phyloP scores from a whole-genome alignment of 139 green algal genomes.

The Trebouxia sp. region DNA sequence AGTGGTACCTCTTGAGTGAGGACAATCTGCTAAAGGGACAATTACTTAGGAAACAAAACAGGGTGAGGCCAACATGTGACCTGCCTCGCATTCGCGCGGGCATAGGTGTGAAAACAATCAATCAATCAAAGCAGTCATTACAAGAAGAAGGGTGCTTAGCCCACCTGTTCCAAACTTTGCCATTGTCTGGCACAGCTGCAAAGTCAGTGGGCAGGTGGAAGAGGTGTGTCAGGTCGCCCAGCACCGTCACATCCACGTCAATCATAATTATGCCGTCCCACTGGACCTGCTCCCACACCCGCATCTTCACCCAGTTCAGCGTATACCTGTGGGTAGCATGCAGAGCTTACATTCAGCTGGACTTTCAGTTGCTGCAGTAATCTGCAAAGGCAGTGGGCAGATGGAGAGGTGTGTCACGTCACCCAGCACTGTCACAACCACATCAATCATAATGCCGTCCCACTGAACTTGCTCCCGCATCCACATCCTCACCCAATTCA shows the following conservation, averaged over 20 bases:
- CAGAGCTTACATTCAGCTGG: neutral
- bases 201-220: constrained; percentile 31
- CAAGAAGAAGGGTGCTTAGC: neutral
- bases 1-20: neutral
- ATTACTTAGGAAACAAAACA: neutral
- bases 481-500: constrained; percentile 27
- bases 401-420: constrained; percentile 21
- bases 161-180: constrained; percentile 18
- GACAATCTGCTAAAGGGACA: neutral
- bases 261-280: constrained; percentile 30
- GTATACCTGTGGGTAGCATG: constrained; percentile 4
- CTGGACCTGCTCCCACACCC: constrained; percentile 17
- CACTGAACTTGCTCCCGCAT: constrained; percentile 13
- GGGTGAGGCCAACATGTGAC: neutral
- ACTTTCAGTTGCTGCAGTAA: neutral
- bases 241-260: constrained; percentile 8
- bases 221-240: constrained; percentile 24
- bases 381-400: constrained; percentile 30
- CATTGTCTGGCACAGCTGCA: constrained; percentile 26
- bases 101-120: neutral
- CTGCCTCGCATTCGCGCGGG: neutral
- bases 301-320: constrained; percentile 26
- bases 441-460: constrained; percentile 30
- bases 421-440: constrained; percentile 1
- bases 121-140: neutral